Base-by-base conservation (phyloP, 768 basidiomycete genomes). In the Kwoniella shandongensis region DNA sequence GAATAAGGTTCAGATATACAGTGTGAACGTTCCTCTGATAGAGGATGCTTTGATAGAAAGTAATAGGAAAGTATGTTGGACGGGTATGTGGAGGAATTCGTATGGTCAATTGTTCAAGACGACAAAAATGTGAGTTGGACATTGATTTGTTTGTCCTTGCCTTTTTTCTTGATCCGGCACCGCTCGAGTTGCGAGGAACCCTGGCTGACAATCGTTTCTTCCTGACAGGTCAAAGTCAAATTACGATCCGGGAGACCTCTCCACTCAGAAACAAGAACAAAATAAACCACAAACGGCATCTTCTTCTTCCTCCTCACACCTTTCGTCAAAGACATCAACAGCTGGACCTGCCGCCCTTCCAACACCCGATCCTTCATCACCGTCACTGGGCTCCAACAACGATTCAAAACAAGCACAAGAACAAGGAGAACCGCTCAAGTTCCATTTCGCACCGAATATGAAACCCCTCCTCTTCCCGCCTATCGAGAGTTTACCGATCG, bases 1-100 rank as follows among this genome's bases (percentile, higher is more conserved):
- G 44, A 82, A 83, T 44, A 85, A 88, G 70, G 84, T 91, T 1
- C 68, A 70, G 67, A 27, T 74, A 17, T 74, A 74, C 51, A 61
- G 60, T 30, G 67, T 97, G 66, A 97, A 97, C 76, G 83, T 97
- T 44, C 91, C 92, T 22, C 80, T 96, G 73, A 81, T 91, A 47
- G 82, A 85, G 51, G 81, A 79, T 25, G 81, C 88, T 26, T 76
- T 88, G 44, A 77, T 80, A 38, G 81, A 83, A 29, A 81, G 81
- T 48, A 84, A 85, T 7, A 75, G 91, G 52, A 83, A 83, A 62
- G 81, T 89, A 51, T 82, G 80, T 64, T 92, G 90, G 88, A 89
- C 92, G 11, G 80, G 75, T 25, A 83, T 92, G 78, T 91, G 88
- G 89, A 83, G 88, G 44, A 94, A 88, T 71, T 82, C 85, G 10